Conservation (phyloP, 2,329 filamentous ascomycete genomes). For the Aspergillus sp. region DNA sequence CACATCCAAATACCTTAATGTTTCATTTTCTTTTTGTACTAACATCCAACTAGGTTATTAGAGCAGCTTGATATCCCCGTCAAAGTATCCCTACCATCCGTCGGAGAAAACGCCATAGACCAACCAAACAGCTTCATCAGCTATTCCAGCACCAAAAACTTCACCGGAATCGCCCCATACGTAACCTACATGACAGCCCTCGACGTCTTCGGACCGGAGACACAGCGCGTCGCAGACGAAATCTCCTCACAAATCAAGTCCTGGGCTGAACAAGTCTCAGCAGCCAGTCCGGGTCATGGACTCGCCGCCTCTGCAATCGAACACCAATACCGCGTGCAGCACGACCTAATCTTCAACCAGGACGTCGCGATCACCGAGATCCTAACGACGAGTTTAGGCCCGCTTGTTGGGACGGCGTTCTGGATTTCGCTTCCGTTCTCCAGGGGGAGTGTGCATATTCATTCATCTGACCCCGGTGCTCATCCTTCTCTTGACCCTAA, state of each 20-base stretch:
- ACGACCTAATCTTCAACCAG: conserved; percentile 23
- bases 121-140: conserved; percentile 32
- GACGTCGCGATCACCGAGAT: conserved; percentile 23
- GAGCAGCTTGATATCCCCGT: conserved; percentile 24
- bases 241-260: neutral
- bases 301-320: neutral
- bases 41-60: conserved; percentile 22
- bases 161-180: neutral
- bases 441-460: conserved; percentile 24
- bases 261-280: neutral
- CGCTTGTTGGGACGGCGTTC: conserved; percentile 18
- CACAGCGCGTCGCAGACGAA: neutral
- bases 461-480: conserved; percentile 5
- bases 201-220: neutral
- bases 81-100: conserved; percentile 34
- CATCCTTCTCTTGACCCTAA: conserved; percentile 22
- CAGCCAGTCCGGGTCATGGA: neutral
- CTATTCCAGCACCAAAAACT: neutral
- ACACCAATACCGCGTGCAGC: conserved; percentile 16
- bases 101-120: conserved; percentile 53
- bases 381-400: conserved; percentile 16
- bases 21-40: neutral
- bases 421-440: conserved; percentile 26
- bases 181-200: neutral
- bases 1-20: neutral